Conservation (phyloP, 2,329 filamentous ascomycete species). For the Mariannaea sp. region DNA sequence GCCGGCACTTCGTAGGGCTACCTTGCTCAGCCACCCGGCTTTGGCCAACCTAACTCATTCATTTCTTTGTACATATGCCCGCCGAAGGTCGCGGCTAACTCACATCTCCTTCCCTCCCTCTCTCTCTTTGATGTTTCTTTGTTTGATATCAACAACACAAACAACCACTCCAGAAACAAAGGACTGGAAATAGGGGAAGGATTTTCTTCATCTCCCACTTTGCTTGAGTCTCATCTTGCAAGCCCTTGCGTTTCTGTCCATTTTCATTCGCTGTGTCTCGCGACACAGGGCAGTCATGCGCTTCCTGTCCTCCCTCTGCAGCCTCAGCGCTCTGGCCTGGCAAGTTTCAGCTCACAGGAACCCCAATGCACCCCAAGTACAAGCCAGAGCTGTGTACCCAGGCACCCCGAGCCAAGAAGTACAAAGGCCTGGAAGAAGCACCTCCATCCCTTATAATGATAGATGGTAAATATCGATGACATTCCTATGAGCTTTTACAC, state of each 20-base stretch:
- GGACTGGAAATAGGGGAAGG: conserved; percentile 8
- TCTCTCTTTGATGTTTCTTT: conserved; percentile 2
- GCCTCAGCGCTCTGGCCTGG: conserved; percentile 28
- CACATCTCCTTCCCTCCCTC: background rate
- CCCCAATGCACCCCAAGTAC: conserved; percentile 11
- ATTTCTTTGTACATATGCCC: conserved; percentile 30
- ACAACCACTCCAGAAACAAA: too few relatives aligned
- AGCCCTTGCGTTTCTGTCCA: conserved; percentile 14
- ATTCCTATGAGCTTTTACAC: background rate
- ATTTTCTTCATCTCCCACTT: conserved; percentile 27
- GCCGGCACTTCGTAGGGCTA: conserved; percentile 29
- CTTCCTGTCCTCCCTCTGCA: conserved; percentile 27
- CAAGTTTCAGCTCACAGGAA: conserved; percentile 21
- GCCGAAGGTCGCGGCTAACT: conserved; percentile 10
- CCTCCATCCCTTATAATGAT: background rate
- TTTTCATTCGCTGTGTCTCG: conserved; percentile 18
- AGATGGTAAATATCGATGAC: conserved; percentile 3
- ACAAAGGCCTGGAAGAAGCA: background rate
- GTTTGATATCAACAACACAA: conserved; percentile 19
- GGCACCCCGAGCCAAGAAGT: background rate
- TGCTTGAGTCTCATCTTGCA: conserved; percentile 18
- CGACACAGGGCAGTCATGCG: conserved; percentile 28
- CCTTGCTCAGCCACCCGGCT: conserved; percentile 32
- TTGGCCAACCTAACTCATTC: conserved; percentile 16
- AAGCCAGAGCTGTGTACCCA: background rate